Base-by-base conservation (phyloP, 2,329 filamentous ascomycete genomes). In the Cladosporium sp. region DNA sequence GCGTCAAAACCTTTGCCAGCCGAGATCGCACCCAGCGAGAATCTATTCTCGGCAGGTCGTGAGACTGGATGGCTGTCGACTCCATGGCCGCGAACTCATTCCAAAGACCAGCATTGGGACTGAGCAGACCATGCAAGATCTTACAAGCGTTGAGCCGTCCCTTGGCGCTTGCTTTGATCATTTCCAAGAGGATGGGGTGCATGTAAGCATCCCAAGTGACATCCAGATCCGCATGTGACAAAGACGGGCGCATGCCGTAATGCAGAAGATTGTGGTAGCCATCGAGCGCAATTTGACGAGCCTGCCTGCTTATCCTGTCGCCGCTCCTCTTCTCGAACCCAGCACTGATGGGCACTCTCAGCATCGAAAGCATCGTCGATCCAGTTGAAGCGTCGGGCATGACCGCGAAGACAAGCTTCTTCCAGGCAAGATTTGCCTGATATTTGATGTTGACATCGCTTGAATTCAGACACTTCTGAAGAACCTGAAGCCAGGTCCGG, bases 401-500 rank as follows among this genome's bases (percentile, higher is more conserved):
- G 13, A 89, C 77, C 6, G 84, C 80, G 65, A 86, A 95, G 16
- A 93, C 80, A 42, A 96, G 82, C 49, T 87, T 85, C 61, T 87
- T 89, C 88, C 92, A 96, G 1, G 90, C 90, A 52, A 84, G 74
- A 62, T 92, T 89, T 18, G 91, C 88, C 62, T 95, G 84, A 11
- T 82, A 76, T 61, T 85, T 89, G 42, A 85, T 86, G 42, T 78
- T 72, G 3, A 78, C 72, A 57, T 95, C 89, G 49, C 80, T 80
- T 59, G 83, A 86, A 65, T 95, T 95, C 70, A 97, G 89, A 63
- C 89, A 93, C 56, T 78, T 78, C 62, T 95, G 86, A 14, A 95
- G 84, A 9, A 95, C 78, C 32, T 79, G 78, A 7, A 96, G 75
- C 87, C 89, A 96, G 28, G 77, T 79, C 57, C 89, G 83, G 63